Percentiles rank a stretch among this genome's conserved stretches.
Evolutionary conservation across 2,329 filamentous ascomycete genomes (phyloP).

Genomic region (Monilinia fructigena): DNA sequence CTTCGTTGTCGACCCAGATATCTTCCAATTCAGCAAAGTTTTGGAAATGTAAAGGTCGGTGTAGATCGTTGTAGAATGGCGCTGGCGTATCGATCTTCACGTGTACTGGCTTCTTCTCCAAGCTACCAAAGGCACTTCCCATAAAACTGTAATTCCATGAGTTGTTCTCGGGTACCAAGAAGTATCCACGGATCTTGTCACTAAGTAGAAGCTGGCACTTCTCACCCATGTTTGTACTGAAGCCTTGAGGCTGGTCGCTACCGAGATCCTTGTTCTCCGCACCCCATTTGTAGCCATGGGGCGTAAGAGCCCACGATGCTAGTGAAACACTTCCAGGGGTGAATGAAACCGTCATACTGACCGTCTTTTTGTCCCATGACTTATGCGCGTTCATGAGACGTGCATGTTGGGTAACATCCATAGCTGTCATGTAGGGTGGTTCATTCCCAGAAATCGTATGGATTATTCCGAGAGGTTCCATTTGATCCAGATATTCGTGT

Average conservation of each 20-base stretch:
- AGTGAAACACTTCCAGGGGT: constrained; percentile 95
- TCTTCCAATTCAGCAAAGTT: constrained; percentile 98
- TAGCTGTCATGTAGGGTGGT: constrained; percentile 91
- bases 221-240: constrained; percentile 87
- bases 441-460: constrained; percentile 96
- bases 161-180: constrained; percentile 86
- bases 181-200: constrained; percentile 92
- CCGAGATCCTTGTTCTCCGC: constrained; percentile 90
- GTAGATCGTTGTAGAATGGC: constrained; percentile 87
- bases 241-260: constrained; percentile 91
- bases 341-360: constrained; percentile 94
- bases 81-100: constrained; percentile 92
- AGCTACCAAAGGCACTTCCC: constrained; percentile 79
- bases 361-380: constrained; percentile 80
- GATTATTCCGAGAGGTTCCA: constrained; percentile 92
- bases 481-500: constrained; percentile 80
- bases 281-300: constrained; percentile 93
- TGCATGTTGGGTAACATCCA: constrained; percentile 91
- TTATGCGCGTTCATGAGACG: constrained; percentile 82
- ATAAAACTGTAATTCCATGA: constrained; percentile 99
- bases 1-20: constrained; percentile 87
- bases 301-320: constrained; percentile 88
- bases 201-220: constrained; percentile 93
- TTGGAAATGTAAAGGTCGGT: constrained; percentile 92
- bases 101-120: constrained; percentile 88